These are phyloP conservation scores for Ogataea henricii DNA, from an alignment of 805 yeast species.

Conservation along the genomic window DNA sequence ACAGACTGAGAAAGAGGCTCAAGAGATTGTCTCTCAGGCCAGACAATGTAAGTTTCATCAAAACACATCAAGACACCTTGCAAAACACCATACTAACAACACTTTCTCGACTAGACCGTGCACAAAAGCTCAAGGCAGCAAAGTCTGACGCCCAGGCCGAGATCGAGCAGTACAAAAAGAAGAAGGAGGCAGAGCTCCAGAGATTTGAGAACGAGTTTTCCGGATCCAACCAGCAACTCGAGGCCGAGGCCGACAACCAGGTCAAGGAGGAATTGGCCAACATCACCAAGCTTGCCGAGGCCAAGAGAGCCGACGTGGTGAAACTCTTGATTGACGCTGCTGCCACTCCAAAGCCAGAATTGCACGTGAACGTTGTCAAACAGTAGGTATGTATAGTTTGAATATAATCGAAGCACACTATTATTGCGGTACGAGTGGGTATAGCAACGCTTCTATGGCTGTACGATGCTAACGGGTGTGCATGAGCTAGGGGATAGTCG, in stretches of 20 bases:
- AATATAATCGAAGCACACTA: background rate
- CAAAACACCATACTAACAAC: conserved; percentile 15
- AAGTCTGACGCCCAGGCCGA: conserved; percentile 90
- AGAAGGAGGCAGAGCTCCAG: conserved; percentile 81
- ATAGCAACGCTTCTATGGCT: no score
- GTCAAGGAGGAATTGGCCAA: conserved; percentile 68
- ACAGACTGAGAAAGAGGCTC: conserved; percentile 96
- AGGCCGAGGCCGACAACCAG: conserved; percentile 72
- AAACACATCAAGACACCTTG: background rate
- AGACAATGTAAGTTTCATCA: conserved; percentile 65
- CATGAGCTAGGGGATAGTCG: no score
- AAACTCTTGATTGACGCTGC: conserved; percentile 79
- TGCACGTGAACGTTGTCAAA: conserved; percentile 61
- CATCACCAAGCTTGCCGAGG: conserved; percentile 64
- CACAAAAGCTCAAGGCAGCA: conserved; percentile 88
- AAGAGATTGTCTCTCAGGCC: conserved; percentile 89
- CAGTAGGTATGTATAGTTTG: background rate
- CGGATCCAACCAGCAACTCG: conserved; percentile 75
- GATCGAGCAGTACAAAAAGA: conserved; percentile 79
- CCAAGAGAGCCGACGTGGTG: conserved; percentile 68
- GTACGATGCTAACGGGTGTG: no score
- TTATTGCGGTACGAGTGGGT: no score
- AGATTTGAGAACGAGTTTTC: conserved; percentile 70
- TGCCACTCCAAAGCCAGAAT: conserved; percentile 74
- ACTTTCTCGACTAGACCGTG: conserved; percentile 63